Percentiles rank a stretch among this genome's conserved stretches.
phyloP scores from a whole-genome alignment of 805 yeast genomes.

The Kuraishia borneana region DNA sequence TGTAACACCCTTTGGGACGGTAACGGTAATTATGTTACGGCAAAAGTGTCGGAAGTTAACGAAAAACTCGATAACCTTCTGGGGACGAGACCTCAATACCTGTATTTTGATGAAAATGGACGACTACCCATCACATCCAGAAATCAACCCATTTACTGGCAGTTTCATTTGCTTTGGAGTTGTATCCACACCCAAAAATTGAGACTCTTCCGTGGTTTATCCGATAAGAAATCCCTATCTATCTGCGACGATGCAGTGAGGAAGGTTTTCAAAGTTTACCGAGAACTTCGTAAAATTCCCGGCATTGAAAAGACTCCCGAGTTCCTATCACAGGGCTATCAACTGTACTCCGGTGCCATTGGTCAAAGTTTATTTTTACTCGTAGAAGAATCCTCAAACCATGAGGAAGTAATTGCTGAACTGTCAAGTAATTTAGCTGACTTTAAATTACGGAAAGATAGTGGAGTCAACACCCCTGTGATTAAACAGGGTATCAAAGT shows the following conservation, averaged over 20 bases:
- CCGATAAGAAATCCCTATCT: slow-evolving; percentile 9
- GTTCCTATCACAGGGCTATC: slow-evolving; percentile 20
- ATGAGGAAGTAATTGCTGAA: slow-evolving; percentile 3
- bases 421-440: slow-evolving; percentile 3
- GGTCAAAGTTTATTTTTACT: slow-evolving; percentile 19
- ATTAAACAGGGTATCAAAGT: slow-evolving; percentile 5
- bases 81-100: slow-evolving; percentile 6
- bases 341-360: slow-evolving; percentile 19
- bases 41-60: slow-evolving; percentile 4
- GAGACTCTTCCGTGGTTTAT: slow-evolving; percentile 8
- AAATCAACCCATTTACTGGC: slow-evolving; percentile 6
- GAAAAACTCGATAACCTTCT: slow-evolving; percentile 3
- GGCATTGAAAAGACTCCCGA: slow-evolving; percentile 12
- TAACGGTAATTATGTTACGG: slow-evolving; percentile 4
- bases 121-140: slow-evolving; percentile 6
- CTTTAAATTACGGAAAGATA: slow-evolving; percentile 1
- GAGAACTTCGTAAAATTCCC: slow-evolving; percentile 11
- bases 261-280: slow-evolving; percentile 16
- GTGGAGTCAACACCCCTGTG: slow-evolving; percentile 4
- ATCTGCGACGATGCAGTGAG: slow-evolving; percentile 15
- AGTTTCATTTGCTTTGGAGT: slow-evolving; percentile 8
- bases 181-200: slow-evolving; percentile 12
- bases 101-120: slow-evolving; percentile 6
- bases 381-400: slow-evolving; percentile 8
- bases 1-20: slow-evolving; percentile 10